Conservation (phyloP, 2,329 filamentous ascomycete genomes). For the Thielaviopsis ethacetica region DNA sequence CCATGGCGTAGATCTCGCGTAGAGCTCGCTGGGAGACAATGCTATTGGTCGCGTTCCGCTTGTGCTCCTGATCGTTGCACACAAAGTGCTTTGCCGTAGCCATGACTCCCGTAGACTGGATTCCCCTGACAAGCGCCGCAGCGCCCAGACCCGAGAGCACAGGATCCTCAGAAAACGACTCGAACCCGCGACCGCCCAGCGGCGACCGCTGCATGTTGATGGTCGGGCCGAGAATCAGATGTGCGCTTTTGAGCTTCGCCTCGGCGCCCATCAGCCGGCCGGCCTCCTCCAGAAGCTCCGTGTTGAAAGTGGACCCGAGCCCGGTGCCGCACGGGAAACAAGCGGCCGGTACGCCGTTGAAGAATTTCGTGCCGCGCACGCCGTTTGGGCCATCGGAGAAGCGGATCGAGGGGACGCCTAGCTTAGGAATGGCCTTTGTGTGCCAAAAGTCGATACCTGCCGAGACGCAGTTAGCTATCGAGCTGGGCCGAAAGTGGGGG, state of each 20-base stretch:
- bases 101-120: constrained; percentile 38
- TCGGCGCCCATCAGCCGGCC: constrained; percentile 56
- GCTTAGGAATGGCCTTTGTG: constrained; percentile 35
- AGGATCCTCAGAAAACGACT: constrained; percentile 42
- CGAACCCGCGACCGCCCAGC: constrained; percentile 43
- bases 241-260: constrained; percentile 51
- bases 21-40: constrained; percentile 39
- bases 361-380: constrained; percentile 43
- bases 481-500: no score
- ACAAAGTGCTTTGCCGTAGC: constrained; percentile 45
- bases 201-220: constrained; percentile 46
- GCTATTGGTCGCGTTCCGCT: constrained; percentile 36
- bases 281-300: constrained; percentile 52
- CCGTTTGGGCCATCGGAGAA: constrained; percentile 70
- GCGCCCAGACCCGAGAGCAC: constrained; percentile 38
- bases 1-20: constrained; percentile 40
- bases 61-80: constrained; percentile 45
- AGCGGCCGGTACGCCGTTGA: constrained; percentile 46
- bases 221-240: constrained; percentile 53
- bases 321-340: constrained; percentile 71
- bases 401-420: constrained; percentile 56
- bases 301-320: constrained; percentile 66
- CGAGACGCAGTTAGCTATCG: constrained; percentile 19
- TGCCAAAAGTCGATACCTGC: constrained; percentile 46
- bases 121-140: constrained; percentile 35